Evolutionary conservation across 139 green algal genomes (phyloP).

Genomic region (Parachlorella kessleri): DNA sequence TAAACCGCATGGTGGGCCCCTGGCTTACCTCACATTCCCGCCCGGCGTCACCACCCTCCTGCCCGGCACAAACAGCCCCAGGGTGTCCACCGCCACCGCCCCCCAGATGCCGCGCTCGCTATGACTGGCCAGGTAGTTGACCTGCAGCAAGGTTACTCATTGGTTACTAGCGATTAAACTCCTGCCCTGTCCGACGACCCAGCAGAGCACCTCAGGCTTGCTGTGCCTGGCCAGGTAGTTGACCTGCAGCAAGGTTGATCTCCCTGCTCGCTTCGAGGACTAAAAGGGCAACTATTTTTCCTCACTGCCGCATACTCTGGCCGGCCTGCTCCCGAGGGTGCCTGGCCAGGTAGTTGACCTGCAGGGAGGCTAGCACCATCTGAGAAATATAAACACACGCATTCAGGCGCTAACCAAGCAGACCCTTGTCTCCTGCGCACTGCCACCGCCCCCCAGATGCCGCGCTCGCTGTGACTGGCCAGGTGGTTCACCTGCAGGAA

Average conservation of each 20-base stretch:
- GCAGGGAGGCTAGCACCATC: too few relatives aligned
- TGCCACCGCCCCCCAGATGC: constrained; percentile 22
- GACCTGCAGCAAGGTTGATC: not conserved
- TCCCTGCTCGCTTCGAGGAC: not conserved
- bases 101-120: constrained; percentile 15
- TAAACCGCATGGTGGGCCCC: too few relatives aligned
- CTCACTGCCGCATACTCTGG: not conserved
- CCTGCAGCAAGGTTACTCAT: not conserved
- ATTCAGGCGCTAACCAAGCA: too few relatives aligned
- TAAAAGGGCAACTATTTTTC: not conserved
- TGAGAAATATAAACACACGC: too few relatives aligned
- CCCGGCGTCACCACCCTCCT: constrained; percentile 16
- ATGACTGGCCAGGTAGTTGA: constrained; percentile 17
- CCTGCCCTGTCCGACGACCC: too few relatives aligned
- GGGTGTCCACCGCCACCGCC: constrained; percentile 21
- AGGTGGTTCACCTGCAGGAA: constrained; percentile 17
- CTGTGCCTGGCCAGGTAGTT: not conserved
- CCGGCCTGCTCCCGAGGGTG: not conserved
- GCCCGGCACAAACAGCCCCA: constrained; percentile 13
- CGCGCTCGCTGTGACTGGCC: constrained; percentile 4
- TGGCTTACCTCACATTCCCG: constrained; percentile 9
- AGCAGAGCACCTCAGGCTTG: too few relatives aligned
- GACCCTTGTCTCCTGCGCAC: too few relatives aligned
- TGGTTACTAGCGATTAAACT: not conserved
- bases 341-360: constrained; percentile 6